Base-by-base conservation (phyloP, 2,329 filamentous ascomycete species). In the Diplodia sapinea region DNA sequence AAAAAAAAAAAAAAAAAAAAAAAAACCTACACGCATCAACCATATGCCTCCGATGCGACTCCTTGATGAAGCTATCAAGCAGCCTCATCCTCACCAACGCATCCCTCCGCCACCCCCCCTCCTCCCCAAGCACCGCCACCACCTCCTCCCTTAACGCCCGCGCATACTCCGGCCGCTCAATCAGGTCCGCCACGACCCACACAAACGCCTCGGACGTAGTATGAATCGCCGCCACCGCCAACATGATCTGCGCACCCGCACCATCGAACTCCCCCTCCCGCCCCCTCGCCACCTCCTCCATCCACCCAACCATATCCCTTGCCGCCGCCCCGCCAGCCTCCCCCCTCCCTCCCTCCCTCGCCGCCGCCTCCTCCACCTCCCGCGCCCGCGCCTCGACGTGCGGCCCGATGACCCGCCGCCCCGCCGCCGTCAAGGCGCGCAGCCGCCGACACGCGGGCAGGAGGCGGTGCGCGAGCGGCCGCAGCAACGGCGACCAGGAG, bases 401-500 rank as follows among this genome's bases (percentile, higher is more conserved):
- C 11, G 59, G 43, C 47, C 36, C 29, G 23, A 62, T 51, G 11
- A 62, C 47, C 17, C 59, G 29, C 11, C 38, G 43, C 4, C 59
- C 59, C 4, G 5, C 2, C n/a, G 49, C 33, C 2, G 59, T 36
- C 6, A 62, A n/a, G 0, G 36, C 29, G n/a, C 59, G 59, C 1
- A 62, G 43, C 12, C 4, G 17, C 9, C 43, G 59, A 3, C 43
- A 62, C 2, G 31, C 29, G 1, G 59, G 43, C 3, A 62, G n/a
- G 43, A 62, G 51, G 11, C 59, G 50, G 38, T 62, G 12, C 3
- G 50, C 59, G n/a, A 62, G 11, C 1, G 77, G 77, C n/a, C 77
- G 77, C 6, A 80, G 67, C 31, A 77, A 72, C 0, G 70, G 67
- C 13, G 81, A 80, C 49, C 78, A 71, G 31, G 75, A 72, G 33